phyloP scores from a whole-genome alignment of 805 yeast species.

The Starmerella vitae region DNA sequence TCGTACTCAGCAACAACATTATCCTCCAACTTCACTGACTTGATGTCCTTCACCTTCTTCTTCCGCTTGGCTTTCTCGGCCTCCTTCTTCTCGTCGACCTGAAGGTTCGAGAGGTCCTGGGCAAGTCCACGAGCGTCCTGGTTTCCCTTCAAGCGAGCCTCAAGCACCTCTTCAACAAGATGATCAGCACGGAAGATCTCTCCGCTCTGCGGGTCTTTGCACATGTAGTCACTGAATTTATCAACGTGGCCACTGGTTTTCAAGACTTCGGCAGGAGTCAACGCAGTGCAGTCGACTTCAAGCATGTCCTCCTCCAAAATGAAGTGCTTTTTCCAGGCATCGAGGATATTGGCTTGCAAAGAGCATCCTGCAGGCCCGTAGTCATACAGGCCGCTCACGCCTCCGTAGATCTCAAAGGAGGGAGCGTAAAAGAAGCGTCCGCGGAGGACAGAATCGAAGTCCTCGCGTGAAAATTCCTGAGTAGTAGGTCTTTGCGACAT shows the following conservation, averaged over 20 bases:
- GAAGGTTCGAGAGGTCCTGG: slow-evolving; percentile 30
- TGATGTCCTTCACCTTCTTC: slow-evolving; percentile 82
- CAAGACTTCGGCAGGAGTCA: slow-evolving; percentile 93
- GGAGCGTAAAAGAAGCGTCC: slow-evolving; percentile 97
- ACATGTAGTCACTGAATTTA: slow-evolving; percentile 99
- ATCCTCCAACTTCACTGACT: slow-evolving; percentile 77
- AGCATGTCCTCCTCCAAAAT: slow-evolving; percentile 96
- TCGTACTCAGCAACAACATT: slow-evolving; percentile 68
- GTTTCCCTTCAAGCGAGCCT: slow-evolving; percentile 92
- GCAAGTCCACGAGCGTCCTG: slow-evolving; percentile 84
- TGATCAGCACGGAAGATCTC: slow-evolving; percentile 99
- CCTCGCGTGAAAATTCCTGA: slow-evolving; percentile 59
- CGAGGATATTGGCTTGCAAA: slow-evolving; percentile 87
- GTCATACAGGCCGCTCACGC: slow-evolving; percentile 94
- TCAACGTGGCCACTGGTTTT: slow-evolving; percentile 99
- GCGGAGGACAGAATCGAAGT: slow-evolving; percentile 77
- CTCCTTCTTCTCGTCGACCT: slow-evolving; percentile 44
- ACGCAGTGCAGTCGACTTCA: slow-evolving; percentile 95
- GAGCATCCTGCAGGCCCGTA: slow-evolving; percentile 99
- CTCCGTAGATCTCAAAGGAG: slow-evolving; percentile 93
- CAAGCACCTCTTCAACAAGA: slow-evolving; percentile 92
- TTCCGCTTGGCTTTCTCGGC: slow-evolving; percentile 85
- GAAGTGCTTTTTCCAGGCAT: slow-evolving; percentile 95
- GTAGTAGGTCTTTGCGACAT: slow-evolving; percentile 11
- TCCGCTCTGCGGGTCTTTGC: slow-evolving; percentile 87